Evolutionary conservation across 73 alveolate species (phyloP).

Genomic region (Blepharisma stoltei): DNA sequence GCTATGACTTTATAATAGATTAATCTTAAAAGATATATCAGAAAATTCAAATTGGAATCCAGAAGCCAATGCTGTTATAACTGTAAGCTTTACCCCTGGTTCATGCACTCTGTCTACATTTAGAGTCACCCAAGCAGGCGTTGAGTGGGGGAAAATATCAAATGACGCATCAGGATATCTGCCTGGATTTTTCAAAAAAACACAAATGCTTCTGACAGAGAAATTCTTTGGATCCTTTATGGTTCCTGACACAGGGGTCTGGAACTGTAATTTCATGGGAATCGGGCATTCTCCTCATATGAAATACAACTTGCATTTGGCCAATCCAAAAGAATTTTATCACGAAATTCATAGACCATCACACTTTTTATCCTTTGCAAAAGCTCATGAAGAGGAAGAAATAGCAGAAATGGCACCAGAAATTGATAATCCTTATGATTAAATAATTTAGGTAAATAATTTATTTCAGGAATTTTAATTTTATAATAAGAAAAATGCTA

Average conservation of each 20-base stretch:
- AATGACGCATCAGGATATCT: constrained; percentile 33
- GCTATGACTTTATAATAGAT: too few species aligned
- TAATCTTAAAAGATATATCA: too few species aligned
- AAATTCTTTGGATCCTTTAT: constrained; percentile 97
- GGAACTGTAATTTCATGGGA: constrained; percentile 99
- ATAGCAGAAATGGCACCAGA: too few species aligned
- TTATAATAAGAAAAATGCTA: too few species aligned
- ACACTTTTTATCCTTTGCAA: constrained; percentile 5
- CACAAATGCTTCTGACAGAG: constrained; percentile 81
- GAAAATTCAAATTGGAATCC: constrained; percentile 94
- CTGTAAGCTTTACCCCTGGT: constrained; percentile 98
- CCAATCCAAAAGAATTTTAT: constrained; percentile 91
- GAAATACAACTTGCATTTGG: constrained; percentile 87
- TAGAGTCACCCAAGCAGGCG: constrained; percentile 86
- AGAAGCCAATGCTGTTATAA: constrained; percentile 85
- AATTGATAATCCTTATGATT: too few species aligned
- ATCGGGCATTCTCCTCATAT: constrained; percentile 90
- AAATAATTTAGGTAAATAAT: too few species aligned
- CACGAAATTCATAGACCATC: constrained; percentile 30
- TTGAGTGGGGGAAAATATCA: constrained; percentile 85
- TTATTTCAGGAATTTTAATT: too few species aligned
- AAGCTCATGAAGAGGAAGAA: constrained; percentile 28
- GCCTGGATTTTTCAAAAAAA: background rate
- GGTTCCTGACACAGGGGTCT: constrained; percentile 98
- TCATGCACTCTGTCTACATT: constrained; percentile 96